Base-by-base conservation (phyloP, 306 rosid genomes). In the Fragaria iinumae region DNA sequence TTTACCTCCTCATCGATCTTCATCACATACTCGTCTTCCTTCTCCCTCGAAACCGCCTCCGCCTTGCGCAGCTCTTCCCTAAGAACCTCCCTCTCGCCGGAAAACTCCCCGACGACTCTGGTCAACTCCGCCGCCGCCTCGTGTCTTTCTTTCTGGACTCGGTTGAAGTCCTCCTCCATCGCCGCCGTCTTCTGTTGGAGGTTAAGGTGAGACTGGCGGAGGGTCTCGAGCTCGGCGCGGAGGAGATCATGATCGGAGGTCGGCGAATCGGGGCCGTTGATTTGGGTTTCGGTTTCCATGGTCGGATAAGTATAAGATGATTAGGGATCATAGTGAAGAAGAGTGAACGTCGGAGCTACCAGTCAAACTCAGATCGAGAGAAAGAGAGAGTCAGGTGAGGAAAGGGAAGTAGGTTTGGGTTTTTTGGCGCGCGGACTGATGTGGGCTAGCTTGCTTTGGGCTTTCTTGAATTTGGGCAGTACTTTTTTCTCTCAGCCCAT, bases 341-440 rank as follows among this genome's bases (percentile, higher is more conserved):
- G 74, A 8, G 62, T 62, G 50, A 59, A 17, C 64, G 39, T 23
- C 53, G 62, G 56, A 92, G 23, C 97, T 80, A 90, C 88, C 89
- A 72, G 94, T 93, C 96, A 90, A 85, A 85, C 18, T 39, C 67
- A 17, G 23, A 18, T 0, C 14, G 4, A 8, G 56, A 47, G 29
- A 27, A 1, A 5, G 7, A 41, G 10, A 56, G 55, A 9, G 45
- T 62, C 12, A 1, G 88, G 69, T 71, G 2, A 3, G 67, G 12
- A 3, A 38, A 27, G 7, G 52, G 4, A 4, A 17, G 7, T 48
- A 50, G 36, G 56, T n/a, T 25, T 16, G 10, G 25, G 52, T 41
- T 41, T 67, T 27, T 57, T 48, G 60, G 73, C 72, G 84, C 57
- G 39, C 1, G 13, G 0, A 36, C 1, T 10, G 5, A 1, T 20